Evolutionary conservation across 495 filamentous ascomycete species (phyloP).

Genomic region (Thermochaetoides thermophila): DNA sequence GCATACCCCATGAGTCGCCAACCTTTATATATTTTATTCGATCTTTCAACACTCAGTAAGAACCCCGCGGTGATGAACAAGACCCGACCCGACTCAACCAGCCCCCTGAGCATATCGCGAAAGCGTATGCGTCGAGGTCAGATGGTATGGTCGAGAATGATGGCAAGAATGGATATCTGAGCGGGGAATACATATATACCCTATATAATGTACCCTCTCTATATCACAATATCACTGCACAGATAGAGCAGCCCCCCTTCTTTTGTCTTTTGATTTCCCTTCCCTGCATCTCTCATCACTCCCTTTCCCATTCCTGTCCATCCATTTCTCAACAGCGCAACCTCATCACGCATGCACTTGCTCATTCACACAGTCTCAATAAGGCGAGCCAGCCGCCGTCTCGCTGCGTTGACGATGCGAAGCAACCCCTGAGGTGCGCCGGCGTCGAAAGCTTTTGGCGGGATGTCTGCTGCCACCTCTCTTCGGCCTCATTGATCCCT

Average conservation of each 20-base stretch:
- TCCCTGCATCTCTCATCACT: not conserved
- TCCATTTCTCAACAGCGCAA: not conserved
- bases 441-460: no score
- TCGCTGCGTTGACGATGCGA: conserved; percentile 14
- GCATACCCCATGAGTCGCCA: no score
- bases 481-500: not conserved
- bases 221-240: not conserved
- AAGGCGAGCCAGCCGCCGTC: not conserved
- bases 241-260: no score
- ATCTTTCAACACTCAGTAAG: no score
- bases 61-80: conserved; percentile 9
- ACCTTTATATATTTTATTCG: no score
- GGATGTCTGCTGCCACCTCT: no score
- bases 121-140: conserved; percentile 1
- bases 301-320: not conserved
- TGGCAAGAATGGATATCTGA: conserved; percentile 33
- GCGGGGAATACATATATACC: no score
- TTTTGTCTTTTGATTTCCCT: not conserved
- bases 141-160: conserved; percentile 13
- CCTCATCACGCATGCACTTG: not conserved
- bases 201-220: not conserved
- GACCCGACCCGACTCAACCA: conserved; percentile 6
- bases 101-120: conserved; percentile 3
- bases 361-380: not conserved
- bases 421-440: conserved; percentile 8